Percentiles rank a stretch among this genome's conserved stretches.
These are phyloP conservation scores for Domatiomyces catenatus DNA, from an alignment of 2,329 filamentous ascomycete genomes.

Conservation along the genomic window DNA sequence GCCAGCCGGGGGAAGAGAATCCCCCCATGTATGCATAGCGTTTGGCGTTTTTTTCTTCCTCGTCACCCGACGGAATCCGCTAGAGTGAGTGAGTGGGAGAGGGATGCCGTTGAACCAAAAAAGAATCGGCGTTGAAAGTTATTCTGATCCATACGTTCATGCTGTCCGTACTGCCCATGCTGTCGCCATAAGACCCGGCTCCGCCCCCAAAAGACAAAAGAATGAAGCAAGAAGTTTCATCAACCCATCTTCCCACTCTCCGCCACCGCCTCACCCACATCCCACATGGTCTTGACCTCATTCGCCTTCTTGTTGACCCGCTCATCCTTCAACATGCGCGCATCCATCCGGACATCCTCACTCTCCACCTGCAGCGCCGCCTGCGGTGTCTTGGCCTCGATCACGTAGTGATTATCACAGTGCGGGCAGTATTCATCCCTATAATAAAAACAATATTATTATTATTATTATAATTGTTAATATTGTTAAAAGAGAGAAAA, in stretches of 20 bases:
- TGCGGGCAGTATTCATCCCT: constrained; percentile 97
- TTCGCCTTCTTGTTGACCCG: constrained; percentile 45
- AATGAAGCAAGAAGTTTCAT: background rate
- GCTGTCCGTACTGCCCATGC: too few relatives aligned
- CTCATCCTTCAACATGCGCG: constrained; percentile 83
- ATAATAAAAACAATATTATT: background rate
- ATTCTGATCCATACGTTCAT: too few relatives aligned
- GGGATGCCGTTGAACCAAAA: too few relatives aligned
- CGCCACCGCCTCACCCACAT: constrained; percentile 58
- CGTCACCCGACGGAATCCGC: background rate
- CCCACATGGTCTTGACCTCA: constrained; percentile 47
- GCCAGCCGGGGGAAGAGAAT: background rate
- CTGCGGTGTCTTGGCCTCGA: constrained; percentile 76
- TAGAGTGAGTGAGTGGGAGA: background rate
- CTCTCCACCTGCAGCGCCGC: constrained; percentile 74
- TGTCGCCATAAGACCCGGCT: background rate
- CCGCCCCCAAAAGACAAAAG: background rate
- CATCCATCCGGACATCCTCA: constrained; percentile 73
- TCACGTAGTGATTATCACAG: constrained; percentile 95
- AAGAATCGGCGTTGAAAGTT: too few relatives aligned
- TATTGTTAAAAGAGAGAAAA: too few relatives aligned
- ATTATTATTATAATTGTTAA: too few relatives aligned
- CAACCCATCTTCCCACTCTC: constrained; percentile 46
- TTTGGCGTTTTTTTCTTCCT: background rate
- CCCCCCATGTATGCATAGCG: background rate